A percentile compares a stretch with the other conserved stretches of the same genome.
phyloP scores from a whole-genome alignment of 768 basidiomycete genomes.

The Pulveroboletus sp. region DNA sequence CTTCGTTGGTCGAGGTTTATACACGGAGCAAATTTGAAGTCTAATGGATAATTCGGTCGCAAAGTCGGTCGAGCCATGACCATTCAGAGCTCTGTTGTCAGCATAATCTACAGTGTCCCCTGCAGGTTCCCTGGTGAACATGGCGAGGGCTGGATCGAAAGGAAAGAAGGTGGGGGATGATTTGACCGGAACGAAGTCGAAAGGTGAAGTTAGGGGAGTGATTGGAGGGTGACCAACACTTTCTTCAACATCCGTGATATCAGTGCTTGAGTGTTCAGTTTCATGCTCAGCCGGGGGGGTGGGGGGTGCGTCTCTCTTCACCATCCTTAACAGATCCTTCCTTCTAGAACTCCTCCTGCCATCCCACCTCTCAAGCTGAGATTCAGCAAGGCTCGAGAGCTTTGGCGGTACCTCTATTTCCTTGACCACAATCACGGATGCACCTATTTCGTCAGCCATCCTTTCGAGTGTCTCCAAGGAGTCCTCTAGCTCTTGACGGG shows the following conservation, averaged over 20 bases:
- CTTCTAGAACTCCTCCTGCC: slow-evolving; percentile 35
- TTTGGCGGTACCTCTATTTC: slow-evolving; percentile 73
- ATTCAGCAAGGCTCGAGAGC: slow-evolving; percentile 35
- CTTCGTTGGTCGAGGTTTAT: slow-evolving; percentile 67
- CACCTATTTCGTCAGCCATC: slow-evolving; percentile 94
- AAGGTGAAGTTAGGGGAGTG: slow-evolving; percentile 6
- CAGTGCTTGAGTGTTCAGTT: slow-evolving; percentile 34
- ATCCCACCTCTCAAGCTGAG: slow-evolving; percentile 32
- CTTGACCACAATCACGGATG: slow-evolving; percentile 85
- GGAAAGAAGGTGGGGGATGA: slow-evolving; percentile 11
- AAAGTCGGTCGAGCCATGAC: not conserved
- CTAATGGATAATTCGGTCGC: slow-evolving; percentile 30
- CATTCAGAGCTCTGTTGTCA: slow-evolving; percentile 21
- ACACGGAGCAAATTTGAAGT: slow-evolving; percentile 67
- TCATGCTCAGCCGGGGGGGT: slow-evolving; percentile 37
- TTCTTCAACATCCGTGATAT: slow-evolving; percentile 38
- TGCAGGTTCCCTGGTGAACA: slow-evolving; percentile 30
- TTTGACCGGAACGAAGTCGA: not conserved
- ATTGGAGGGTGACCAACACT: slow-evolving; percentile 5
- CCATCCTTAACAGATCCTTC: slow-evolving; percentile 26
- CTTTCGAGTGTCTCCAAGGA: slow-evolving; percentile 83
- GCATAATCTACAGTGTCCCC: slow-evolving; percentile 32
- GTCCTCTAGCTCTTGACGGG: slow-evolving; percentile 65
- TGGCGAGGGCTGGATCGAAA: slow-evolving; percentile 21
- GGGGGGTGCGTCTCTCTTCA: slow-evolving; percentile 28